Evolutionary conservation across 2,329 filamentous ascomycete species (phyloP).

Genomic region (Emmonsia crescens): DNA sequence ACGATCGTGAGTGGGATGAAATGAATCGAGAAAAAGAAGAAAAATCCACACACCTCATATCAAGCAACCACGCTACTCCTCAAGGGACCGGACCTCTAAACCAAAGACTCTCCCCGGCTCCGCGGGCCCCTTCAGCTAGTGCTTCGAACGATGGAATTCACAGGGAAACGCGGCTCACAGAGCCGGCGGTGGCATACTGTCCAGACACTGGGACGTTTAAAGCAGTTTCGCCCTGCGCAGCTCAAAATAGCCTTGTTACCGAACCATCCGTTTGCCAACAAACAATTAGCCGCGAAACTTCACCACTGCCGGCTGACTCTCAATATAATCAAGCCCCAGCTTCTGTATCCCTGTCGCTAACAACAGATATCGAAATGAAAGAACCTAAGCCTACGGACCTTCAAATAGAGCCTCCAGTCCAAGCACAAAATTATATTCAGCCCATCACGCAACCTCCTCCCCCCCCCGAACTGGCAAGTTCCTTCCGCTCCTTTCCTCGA

Average conservation of each 20-base stretch:
- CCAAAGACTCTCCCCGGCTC: not conserved
- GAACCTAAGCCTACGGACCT: not conserved
- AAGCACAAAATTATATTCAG: not conserved
- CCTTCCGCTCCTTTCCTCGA: not conserved
- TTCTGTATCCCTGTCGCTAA: not conserved
- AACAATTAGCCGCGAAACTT: not conserved
- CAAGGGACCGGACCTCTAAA: not conserved
- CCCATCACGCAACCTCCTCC: not conserved
- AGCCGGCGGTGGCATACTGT: constrained; percentile 33
- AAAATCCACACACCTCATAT: not conserved
- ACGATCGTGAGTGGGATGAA: constrained; percentile 27
- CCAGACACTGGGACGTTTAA: constrained; percentile 36
- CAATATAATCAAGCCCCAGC: not conserved
- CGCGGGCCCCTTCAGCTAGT: not conserved
- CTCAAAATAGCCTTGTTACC: not conserved
- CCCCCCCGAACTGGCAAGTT: not conserved
- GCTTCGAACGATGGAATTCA: not conserved
- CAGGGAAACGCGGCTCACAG: constrained; percentile 14
- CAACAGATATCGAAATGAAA: not conserved
- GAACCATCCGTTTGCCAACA: not conserved
- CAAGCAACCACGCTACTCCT: not conserved
- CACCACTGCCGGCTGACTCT: not conserved
- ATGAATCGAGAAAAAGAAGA: constrained; percentile 7
- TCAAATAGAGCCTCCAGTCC: not conserved
- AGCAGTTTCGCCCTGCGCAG: constrained; percentile 24